Evolutionary conservation across 495 filamentous ascomycete species (phyloP).

Genomic region (Podospora australis): DNA sequence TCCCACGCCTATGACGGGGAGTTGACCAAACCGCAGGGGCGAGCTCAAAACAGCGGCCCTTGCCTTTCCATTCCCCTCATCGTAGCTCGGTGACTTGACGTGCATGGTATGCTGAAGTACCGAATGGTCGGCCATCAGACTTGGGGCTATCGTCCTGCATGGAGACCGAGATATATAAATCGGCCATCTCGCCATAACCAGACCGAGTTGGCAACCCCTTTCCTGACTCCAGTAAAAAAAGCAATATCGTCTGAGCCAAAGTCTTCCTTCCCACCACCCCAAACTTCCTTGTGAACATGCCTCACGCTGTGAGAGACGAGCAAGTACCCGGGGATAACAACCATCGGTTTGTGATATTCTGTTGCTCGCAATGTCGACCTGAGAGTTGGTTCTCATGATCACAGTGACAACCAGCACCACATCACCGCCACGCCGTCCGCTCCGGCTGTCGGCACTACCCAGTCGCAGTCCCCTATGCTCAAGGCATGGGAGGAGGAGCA

Average conservation of each 20-base stretch:
- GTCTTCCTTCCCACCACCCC: neutral
- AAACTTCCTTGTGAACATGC: conserved; percentile 10
- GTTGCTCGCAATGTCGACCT: neutral
- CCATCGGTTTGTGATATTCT: conserved; percentile 15
- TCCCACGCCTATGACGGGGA: no score
- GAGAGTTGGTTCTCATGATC: conserved; percentile 2
- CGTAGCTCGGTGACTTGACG: neutral
- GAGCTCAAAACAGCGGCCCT: neutral
- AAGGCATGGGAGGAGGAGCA: conserved; percentile 31
- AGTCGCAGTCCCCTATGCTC: conserved; percentile 27
- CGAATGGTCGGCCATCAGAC: neutral
- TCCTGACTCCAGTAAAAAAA: neutral
- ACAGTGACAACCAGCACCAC: conserved; percentile 4
- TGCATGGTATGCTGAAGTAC: neutral
- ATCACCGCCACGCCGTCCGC: conserved; percentile 1
- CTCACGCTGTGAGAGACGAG: conserved; percentile 14
- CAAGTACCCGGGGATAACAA: neutral
- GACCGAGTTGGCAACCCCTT: no score
- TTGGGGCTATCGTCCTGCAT: neutral
- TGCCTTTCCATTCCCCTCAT: neutral
- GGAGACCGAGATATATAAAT: neutral
- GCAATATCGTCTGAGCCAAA: neutral
- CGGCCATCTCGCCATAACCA: no score
- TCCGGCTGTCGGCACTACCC: neutral
- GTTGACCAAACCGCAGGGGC: neutral